phyloP scores from a whole-genome alignment of 169 alveolate species.

The Eimeria falciformis region DNA sequence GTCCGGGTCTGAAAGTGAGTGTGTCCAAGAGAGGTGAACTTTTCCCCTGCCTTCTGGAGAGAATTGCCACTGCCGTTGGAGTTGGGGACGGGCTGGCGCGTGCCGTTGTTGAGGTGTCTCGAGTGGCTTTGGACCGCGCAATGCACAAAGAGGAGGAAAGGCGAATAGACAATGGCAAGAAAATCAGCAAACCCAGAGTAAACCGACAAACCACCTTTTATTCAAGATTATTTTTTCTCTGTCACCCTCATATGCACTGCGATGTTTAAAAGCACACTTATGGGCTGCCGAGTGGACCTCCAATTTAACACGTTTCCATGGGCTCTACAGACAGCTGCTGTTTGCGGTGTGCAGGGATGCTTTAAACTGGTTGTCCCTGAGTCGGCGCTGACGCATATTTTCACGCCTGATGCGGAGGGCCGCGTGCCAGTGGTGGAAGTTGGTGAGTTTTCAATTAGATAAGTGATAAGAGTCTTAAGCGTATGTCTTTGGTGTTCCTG shows the following conservation, averaged over 20 bases:
- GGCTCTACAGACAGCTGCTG: background rate
- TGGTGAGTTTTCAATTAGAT: constrained; percentile 5
- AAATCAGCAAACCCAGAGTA: constrained; percentile 76
- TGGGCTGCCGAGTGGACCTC: too few species aligned
- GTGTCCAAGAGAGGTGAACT: constrained; percentile 74
- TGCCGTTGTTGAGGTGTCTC: constrained; percentile 61
- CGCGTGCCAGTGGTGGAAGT: constrained; percentile 69
- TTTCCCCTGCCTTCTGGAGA: constrained; percentile 71
- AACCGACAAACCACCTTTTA: background rate
- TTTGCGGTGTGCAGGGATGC: constrained; percentile 60
- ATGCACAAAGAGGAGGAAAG: constrained; percentile 77
- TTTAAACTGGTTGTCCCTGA: constrained; percentile 74
- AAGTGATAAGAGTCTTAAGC: background rate
- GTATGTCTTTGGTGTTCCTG: background rate
- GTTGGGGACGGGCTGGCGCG: constrained; percentile 72
- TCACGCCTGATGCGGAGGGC: constrained; percentile 61
- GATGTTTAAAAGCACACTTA: too few species aligned
- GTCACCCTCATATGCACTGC: too few species aligned
- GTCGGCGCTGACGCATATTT: constrained; percentile 57
- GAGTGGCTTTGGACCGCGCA: constrained; percentile 70
- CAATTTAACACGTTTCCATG: too few species aligned
- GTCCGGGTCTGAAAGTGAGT: constrained; percentile 72
- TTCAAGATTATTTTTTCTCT: background rate
- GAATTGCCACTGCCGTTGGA: constrained; percentile 76
- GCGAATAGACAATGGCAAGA: constrained; percentile 71